Evolutionary conservation across 176 grass and related monocot genomes (phyloP).

Genomic region (Oryza officinalis): DNA sequence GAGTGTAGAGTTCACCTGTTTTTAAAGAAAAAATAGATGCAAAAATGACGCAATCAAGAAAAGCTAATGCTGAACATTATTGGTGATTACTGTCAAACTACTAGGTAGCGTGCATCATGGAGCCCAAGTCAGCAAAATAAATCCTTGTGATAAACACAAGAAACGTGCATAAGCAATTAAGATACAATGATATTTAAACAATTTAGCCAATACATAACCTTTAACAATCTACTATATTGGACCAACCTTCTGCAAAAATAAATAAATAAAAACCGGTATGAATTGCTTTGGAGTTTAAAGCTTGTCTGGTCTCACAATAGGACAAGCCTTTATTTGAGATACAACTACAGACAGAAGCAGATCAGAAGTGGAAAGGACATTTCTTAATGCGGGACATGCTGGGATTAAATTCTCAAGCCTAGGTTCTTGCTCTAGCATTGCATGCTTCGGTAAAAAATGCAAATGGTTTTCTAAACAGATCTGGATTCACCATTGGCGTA

Average conservation of each 20-base stretch:
- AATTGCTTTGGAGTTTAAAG: neutral
- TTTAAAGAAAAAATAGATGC: neutral
- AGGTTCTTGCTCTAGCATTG: neutral
- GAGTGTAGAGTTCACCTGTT: neutral
- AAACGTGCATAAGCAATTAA: neutral
- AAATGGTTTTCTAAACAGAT: neutral
- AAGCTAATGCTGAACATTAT: neutral
- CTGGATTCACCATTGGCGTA: neutral
- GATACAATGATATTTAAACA: constrained; percentile 6
- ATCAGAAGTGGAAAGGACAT: neutral
- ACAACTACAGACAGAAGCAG: constrained; percentile 1
- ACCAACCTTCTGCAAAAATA: neutral
- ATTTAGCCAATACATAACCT: neutral
- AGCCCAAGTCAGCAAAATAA: constrained; percentile 3
- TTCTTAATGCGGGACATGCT: neutral
- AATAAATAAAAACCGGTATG: neutral
- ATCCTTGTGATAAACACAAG: neutral
- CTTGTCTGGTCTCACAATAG: neutral
- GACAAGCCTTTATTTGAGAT: neutral
- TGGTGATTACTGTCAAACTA: neutral
- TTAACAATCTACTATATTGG: neutral
- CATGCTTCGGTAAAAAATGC: neutral
- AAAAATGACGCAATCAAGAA: neutral
- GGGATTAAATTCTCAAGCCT: neutral
- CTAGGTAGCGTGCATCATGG: constrained; percentile 1